Percentiles rank a stretch among this genome's conserved stretches.
Conservation (phyloP, 139 green algal genomes). For the Diplosphaera chodatii region DNA sequence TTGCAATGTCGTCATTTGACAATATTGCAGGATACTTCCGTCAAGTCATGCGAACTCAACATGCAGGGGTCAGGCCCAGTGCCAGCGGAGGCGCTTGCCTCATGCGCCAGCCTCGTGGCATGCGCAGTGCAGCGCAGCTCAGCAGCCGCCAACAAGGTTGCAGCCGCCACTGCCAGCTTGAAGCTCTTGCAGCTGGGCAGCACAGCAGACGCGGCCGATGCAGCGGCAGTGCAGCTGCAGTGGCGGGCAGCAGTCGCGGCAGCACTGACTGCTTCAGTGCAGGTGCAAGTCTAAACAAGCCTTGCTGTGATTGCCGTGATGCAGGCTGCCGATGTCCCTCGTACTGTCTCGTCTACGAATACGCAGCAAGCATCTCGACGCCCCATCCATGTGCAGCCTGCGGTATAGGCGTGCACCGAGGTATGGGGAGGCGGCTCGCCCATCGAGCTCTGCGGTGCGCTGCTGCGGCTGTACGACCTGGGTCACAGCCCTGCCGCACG, state of each 20-base stretch:
- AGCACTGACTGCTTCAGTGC: neutral
- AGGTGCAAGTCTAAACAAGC: too few relatives aligned
- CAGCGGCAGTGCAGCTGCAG: neutral
- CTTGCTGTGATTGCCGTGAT: too few relatives aligned
- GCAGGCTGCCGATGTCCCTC: too few relatives aligned
- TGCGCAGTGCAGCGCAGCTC: neutral
- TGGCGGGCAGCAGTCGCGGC: neutral
- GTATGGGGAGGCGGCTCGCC: neutral
- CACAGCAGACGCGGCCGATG: neutral
- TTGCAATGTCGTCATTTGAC: too few relatives aligned
- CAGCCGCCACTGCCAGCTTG: neutral
- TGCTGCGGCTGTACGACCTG: neutral
- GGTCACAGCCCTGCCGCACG: neutral
- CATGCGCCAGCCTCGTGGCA: neutral
- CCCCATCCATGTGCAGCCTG: too few relatives aligned
- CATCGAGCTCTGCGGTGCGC: neutral
- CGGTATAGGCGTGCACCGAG: neutral
- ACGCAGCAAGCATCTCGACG: too few relatives aligned
- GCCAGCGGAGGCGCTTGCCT: too few relatives aligned
- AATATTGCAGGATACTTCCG: too few relatives aligned
- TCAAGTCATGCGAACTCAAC: too few relatives aligned
- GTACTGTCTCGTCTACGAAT: too few relatives aligned
- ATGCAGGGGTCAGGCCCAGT: neutral
- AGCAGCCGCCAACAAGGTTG: neutral
- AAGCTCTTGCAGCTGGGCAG: neutral